Evolutionary conservation across 805 yeast species (phyloP).

Genomic region (Kazachstania psychrophila): DNA sequence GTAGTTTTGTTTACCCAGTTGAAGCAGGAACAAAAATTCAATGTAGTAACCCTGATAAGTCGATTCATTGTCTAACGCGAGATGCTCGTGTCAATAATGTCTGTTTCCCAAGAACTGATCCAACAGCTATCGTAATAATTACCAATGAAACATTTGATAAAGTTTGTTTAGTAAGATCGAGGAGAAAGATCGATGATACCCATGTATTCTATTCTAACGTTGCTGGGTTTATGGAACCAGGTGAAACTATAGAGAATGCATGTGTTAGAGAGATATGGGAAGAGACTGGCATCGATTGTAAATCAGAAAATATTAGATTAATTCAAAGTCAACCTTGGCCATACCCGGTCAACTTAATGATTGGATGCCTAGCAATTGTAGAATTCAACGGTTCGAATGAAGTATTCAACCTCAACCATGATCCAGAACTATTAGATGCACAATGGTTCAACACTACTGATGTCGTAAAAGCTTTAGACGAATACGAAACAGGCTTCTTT

Average conservation of each 20-base stretch:
- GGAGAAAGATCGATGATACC: slow-evolving; percentile 40
- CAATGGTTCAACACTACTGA: slow-evolving; percentile 65
- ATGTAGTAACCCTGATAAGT: slow-evolving; percentile 33
- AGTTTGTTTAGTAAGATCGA: slow-evolving; percentile 62
- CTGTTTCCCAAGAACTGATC: slow-evolving; percentile 87
- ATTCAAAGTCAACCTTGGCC: slow-evolving; percentile 94
- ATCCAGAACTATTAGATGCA: slow-evolving; percentile 79
- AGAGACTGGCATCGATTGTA: slow-evolving; percentile 75
- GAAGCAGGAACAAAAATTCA: slow-evolving; percentile 57
- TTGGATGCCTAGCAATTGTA: slow-evolving; percentile 82
- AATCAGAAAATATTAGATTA: slow-evolving; percentile 44
- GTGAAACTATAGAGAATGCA: slow-evolving; percentile 84
- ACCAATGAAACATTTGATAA: slow-evolving; percentile 51
- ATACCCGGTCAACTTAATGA: slow-evolving; percentile 85
- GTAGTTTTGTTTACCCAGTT: slow-evolving; percentile 48
- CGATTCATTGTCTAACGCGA: slow-evolving; percentile 31
- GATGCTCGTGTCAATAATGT: slow-evolving; percentile 54
- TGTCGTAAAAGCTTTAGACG: slow-evolving; percentile 35
- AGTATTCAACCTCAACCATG: slow-evolving; percentile 62
- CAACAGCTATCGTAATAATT: slow-evolving; percentile 76
- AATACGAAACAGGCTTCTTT: slow-evolving; percentile 15
- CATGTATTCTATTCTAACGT: slow-evolving; percentile 64
- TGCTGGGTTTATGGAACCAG: slow-evolving; percentile 95
- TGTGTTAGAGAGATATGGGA: slow-evolving; percentile 89
- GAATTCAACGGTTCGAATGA: slow-evolving; percentile 60